A percentile compares a stretch with the other conserved stretches of the same genome.
phyloP scores from a whole-genome alignment of 768 basidiomycete genomes.

The Lactifluus volemus region DNA sequence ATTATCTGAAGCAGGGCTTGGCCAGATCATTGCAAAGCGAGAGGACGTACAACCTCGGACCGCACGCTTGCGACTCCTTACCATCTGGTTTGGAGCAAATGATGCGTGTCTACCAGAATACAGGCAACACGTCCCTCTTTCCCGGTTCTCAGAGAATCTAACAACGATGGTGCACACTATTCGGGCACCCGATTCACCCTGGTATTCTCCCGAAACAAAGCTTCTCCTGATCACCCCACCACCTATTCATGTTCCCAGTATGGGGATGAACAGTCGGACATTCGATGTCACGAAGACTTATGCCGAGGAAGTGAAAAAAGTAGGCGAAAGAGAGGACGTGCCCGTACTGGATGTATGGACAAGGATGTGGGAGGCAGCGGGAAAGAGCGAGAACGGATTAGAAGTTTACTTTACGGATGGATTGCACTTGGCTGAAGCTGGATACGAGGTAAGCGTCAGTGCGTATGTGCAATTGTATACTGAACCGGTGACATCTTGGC shows the following conservation, averaged over 20 bases:
- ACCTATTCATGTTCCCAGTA: constrained; percentile 61
- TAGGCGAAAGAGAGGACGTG: constrained; percentile 47
- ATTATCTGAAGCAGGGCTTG: not conserved
- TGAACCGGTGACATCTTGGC: not conserved
- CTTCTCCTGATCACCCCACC: constrained; percentile 82
- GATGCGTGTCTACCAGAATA: constrained; percentile 63
- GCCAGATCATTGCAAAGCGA: constrained; percentile 51
- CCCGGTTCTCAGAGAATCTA: constrained; percentile 57
- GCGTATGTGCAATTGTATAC: not conserved
- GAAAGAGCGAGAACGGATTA: constrained; percentile 44
- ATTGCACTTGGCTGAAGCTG: constrained; percentile 66
- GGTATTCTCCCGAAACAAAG: constrained; percentile 62
- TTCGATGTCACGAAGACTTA: constrained; percentile 59
- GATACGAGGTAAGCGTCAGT: constrained; percentile 66
- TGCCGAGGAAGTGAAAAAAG: constrained; percentile 57
- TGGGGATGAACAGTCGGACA: constrained; percentile 43
- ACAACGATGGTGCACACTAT: constrained; percentile 52
- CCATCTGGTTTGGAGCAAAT: constrained; percentile 89
- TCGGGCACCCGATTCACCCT: constrained; percentile 48
- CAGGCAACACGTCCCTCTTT: constrained; percentile 69
- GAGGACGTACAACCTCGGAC: constrained; percentile 36
- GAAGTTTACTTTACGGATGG: constrained; percentile 59
- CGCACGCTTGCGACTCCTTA: constrained; percentile 62
- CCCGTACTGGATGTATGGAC: constrained; percentile 71
- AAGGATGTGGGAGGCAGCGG: constrained; percentile 65